Evolutionary conservation across 202 grass and related monocot species (phyloP).

Genomic region (Zizania palustris): DNA sequence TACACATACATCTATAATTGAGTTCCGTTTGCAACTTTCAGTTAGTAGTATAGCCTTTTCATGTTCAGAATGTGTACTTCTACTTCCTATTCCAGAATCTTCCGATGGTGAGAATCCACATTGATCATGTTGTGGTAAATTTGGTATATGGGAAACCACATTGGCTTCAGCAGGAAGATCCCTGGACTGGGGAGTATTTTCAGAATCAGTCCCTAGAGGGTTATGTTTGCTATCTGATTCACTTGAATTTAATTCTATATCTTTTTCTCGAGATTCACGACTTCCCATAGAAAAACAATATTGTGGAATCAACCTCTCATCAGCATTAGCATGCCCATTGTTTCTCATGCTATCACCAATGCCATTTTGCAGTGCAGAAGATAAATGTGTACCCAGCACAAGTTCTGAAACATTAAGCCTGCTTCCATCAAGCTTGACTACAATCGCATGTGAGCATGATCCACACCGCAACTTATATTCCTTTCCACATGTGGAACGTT

Average conservation of each 20-base stretch:
- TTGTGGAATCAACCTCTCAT: constrained; percentile 58
- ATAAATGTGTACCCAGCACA: constrained; percentile 40
- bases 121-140: constrained; percentile 60
- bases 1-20: constrained; percentile 69
- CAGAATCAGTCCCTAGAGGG: constrained; percentile 43
- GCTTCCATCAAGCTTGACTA: constrained; percentile 67
- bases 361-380: constrained; percentile 40
- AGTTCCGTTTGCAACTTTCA: constrained; percentile 75
- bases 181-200: constrained; percentile 39
- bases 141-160: constrained; percentile 55
- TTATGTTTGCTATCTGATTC: constrained; percentile 48
- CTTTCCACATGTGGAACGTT: constrained; percentile 48
- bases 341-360: constrained; percentile 15
- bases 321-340: constrained; percentile 24
- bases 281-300: constrained; percentile 57
- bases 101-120: constrained; percentile 60
- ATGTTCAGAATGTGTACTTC: constrained; percentile 73
- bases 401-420: constrained; percentile 58
- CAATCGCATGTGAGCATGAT: constrained; percentile 78
- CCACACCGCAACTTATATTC: constrained; percentile 81
- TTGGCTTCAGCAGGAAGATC: constrained; percentile 54
- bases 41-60: constrained; percentile 70
- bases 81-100: constrained; percentile 70
- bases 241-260: constrained; percentile 51
- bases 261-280: constrained; percentile 50